Conservation (phyloP, 2,329 filamentous ascomycete species). For the Cercospora sojina region DNA sequence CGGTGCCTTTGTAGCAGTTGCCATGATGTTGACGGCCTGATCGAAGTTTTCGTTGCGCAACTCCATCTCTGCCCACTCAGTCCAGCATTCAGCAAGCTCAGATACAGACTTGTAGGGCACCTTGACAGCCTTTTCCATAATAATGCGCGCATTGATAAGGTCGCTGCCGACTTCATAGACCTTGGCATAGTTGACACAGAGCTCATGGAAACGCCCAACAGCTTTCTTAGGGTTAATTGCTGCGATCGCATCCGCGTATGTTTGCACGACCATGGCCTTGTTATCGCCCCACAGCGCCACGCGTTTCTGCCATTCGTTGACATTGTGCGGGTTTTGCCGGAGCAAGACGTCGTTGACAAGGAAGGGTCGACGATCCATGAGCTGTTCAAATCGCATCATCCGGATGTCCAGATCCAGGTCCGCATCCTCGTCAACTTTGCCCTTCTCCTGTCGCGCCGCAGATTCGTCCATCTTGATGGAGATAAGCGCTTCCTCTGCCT, state of each 20-base stretch:
- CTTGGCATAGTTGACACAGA: constrained; percentile 96
- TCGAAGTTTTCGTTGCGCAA: constrained; percentile 94
- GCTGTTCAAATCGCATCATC: constrained; percentile 96
- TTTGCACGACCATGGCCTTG: constrained; percentile 84
- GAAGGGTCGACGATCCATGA: constrained; percentile 96
- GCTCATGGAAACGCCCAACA: constrained; percentile 85
- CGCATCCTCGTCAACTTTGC: constrained; percentile 72
- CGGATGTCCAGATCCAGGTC: constrained; percentile 94
- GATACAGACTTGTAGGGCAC: constrained; percentile 97
- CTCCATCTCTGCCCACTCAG: constrained; percentile 98
- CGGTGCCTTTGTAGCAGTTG: constrained; percentile 93
- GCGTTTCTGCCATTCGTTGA: constrained; percentile 94
- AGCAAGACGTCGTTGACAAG: constrained; percentile 93
- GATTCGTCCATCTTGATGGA: constrained; percentile 87
- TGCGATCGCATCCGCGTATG: constrained; percentile 90
- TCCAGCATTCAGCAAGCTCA: constrained; percentile 97
- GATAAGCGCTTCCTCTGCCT: constrained; percentile 96
- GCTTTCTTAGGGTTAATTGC: constrained; percentile 94
- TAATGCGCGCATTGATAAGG: constrained; percentile 78
- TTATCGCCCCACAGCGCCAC: constrained; percentile 96
- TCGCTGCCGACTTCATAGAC: constrained; percentile 92
- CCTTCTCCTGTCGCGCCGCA: constrained; percentile 74
- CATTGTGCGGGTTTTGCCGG: constrained; percentile 93
- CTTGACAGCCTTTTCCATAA: constrained; percentile 97
- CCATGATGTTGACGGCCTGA: constrained; percentile 91